Evolutionary conservation across 2,329 filamentous ascomycete genomes (phyloP).

Genomic region (Acrocalymma vagum): DNA sequence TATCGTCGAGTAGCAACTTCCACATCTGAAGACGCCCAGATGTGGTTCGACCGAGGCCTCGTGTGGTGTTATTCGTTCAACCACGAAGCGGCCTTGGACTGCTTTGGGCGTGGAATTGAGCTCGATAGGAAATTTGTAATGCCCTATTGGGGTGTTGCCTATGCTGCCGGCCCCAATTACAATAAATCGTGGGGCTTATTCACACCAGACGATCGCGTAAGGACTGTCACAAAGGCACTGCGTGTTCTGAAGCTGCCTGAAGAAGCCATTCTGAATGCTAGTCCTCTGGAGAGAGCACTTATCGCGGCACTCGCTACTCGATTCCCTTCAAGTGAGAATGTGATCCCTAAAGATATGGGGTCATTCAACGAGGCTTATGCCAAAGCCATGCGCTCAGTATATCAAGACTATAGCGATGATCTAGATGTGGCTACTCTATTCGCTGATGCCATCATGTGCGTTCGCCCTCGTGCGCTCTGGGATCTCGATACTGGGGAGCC

Average conservation of each 20-base stretch:
- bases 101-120: slow-evolving; percentile 65
- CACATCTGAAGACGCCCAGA: no score
- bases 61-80: slow-evolving; percentile 77
- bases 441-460: slow-evolving; percentile 69
- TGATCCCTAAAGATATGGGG: background rate
- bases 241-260: slow-evolving; percentile 65
- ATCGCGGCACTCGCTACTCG: background rate
- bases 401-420: slow-evolving; percentile 59
- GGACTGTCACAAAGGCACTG: slow-evolving; percentile 66
- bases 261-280: background rate
- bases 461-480: slow-evolving; percentile 69
- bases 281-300: background rate
- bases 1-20: no score
- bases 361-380: slow-evolving; percentile 64
- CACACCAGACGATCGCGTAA: slow-evolving; percentile 53
- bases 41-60: slow-evolving; percentile 74
- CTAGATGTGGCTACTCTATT: slow-evolving; percentile 68
- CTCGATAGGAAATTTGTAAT: slow-evolving; percentile 58
- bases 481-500: slow-evolving; percentile 64
- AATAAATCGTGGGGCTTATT: slow-evolving; percentile 79
- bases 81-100: slow-evolving; percentile 70
- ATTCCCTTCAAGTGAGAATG: background rate
- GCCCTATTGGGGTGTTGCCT: slow-evolving; percentile 67
- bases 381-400: slow-evolving; percentile 63
- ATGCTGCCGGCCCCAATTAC: slow-evolving; percentile 74